Conservation (phyloP, 2,329 filamentous ascomycete genomes). For the Epichloe baconii region DNA sequence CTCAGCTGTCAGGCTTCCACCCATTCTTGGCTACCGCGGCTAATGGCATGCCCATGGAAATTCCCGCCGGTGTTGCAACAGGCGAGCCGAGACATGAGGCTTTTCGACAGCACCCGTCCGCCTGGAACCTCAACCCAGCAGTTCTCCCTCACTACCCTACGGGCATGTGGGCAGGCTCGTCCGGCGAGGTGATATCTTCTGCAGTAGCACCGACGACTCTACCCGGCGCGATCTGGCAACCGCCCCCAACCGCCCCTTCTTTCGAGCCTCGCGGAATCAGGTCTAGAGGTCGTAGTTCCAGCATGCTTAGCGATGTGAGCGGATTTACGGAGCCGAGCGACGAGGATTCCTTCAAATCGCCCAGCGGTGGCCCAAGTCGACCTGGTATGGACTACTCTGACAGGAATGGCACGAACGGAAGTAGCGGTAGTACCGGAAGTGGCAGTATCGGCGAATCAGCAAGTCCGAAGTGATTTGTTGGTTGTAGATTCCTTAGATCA, state of each 20-base stretch:
- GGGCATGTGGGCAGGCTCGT: slow-evolving; percentile 24
- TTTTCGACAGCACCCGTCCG: slow-evolving; percentile 12
- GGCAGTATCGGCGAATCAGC: slow-evolving; percentile 38
- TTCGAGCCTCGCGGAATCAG: slow-evolving; percentile 24
- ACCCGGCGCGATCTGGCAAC: slow-evolving; percentile 21
- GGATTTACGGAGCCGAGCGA: slow-evolving; percentile 51
- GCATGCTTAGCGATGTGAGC: slow-evolving; percentile 55
- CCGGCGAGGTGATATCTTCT: slow-evolving; percentile 20
- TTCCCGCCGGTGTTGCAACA: slow-evolving; percentile 7
- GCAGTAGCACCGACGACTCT: slow-evolving; percentile 17
- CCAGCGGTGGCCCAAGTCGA: slow-evolving; percentile 5
- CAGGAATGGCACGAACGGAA: slow-evolving; percentile 18
- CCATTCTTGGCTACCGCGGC: slow-evolving; percentile 17
- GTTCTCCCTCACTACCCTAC: slow-evolving; percentile 21
- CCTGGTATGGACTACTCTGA: slow-evolving; percentile 4
- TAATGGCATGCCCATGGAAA: slow-evolving; percentile 21
- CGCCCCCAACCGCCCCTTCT: slow-evolving; percentile 24
- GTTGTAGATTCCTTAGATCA: background rate
- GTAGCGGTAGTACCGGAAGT: slow-evolving; percentile 34
- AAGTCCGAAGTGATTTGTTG: slow-evolving; percentile 27
- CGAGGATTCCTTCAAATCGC: slow-evolving; percentile 26
- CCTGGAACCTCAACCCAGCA: slow-evolving; percentile 24
- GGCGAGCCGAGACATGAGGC: slow-evolving; percentile 10
- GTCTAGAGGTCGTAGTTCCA: slow-evolving; percentile 46
- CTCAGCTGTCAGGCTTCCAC: slow-evolving; percentile 20